Conservation (phyloP, 805 yeast genomes). For the Saccharomyces eubayanus region DNA sequence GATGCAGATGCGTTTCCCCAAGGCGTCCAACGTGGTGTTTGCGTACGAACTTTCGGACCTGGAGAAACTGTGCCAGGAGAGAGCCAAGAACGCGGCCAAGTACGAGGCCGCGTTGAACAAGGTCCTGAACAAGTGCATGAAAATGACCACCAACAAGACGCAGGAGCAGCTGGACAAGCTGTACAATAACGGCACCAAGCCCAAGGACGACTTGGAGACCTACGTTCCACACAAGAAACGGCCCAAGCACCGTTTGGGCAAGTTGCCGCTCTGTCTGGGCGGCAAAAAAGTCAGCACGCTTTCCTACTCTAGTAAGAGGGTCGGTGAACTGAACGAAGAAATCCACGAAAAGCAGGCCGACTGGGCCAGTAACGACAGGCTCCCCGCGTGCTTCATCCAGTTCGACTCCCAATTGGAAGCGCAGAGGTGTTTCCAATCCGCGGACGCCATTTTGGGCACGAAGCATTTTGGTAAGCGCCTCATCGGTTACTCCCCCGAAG, state of each 20-base stretch:
- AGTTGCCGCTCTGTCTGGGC: conserved; percentile 38
- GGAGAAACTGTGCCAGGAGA: conserved; percentile 48
- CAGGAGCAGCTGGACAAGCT: conserved; percentile 32
- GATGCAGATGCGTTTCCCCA: conserved; percentile 54
- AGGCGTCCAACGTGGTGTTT: conserved; percentile 49
- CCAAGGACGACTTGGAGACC: conserved; percentile 47
- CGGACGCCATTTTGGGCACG: conserved; percentile 45
- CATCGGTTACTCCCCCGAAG: conserved; percentile 70
- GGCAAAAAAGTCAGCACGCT: conserved; percentile 85
- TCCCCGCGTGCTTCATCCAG: conserved; percentile 69
- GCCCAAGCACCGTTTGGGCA: conserved; percentile 69
- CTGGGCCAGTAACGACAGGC: conserved; percentile 42
- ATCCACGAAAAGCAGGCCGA: conserved; percentile 51
- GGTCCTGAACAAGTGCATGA: conserved; percentile 51
- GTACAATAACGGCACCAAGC: conserved; percentile 36
- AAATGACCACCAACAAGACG: conserved; percentile 51
- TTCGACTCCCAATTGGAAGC: conserved; percentile 81
- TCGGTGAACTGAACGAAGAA: conserved; percentile 60
- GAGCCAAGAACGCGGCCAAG: conserved; percentile 51
- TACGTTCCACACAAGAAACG: conserved; percentile 68
- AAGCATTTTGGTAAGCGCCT: conserved; percentile 37
- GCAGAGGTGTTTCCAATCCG: conserved; percentile 81
- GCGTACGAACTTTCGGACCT: conserved; percentile 57
- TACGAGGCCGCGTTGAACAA: conserved; percentile 60
- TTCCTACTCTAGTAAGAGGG: conserved; percentile 55